Conservation (phyloP, 1,284 basidiomycete species). For the Cutaneotrichosporon sp. region DNA sequence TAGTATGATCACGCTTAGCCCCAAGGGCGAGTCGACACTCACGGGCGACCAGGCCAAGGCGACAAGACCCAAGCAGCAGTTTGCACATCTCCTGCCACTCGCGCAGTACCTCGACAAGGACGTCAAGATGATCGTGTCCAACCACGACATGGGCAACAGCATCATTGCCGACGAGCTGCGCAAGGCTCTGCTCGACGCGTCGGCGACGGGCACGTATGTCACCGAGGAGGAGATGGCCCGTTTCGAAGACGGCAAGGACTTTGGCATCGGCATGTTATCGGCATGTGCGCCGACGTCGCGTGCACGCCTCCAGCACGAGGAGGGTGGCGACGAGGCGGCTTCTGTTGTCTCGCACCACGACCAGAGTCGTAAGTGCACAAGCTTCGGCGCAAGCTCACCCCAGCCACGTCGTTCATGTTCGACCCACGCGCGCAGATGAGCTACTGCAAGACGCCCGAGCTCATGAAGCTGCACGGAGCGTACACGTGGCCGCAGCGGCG, state of each 20-base stretch:
- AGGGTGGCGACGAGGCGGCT: background rate
- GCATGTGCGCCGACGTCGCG: background rate
- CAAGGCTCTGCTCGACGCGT: constrained; percentile 26
- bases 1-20: constrained; percentile 30
- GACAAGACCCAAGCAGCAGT: constrained; percentile 25
- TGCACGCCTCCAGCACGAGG: background rate
- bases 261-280: constrained; percentile 1
- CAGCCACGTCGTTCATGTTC: constrained; percentile 38
- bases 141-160: constrained; percentile 44
- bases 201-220: constrained; percentile 25
- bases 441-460: constrained; percentile 37
- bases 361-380: constrained; percentile 1
- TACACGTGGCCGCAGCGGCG: constrained; percentile 38
- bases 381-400: constrained; percentile 9
- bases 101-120: constrained; percentile 30
- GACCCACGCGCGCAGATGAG: constrained; percentile 27
- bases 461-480: constrained; percentile 36
- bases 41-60: constrained; percentile 28
- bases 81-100: constrained; percentile 34
- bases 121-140: constrained; percentile 35
- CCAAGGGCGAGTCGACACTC: constrained; percentile 23
- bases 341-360: background rate
- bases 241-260: constrained; percentile 1
- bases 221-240: constrained; percentile 27
- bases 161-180: constrained; percentile 36